Evolutionary conservation across 2,329 filamentous ascomycete species (phyloP).

Genomic region (Fusarium newnesense): DNA sequence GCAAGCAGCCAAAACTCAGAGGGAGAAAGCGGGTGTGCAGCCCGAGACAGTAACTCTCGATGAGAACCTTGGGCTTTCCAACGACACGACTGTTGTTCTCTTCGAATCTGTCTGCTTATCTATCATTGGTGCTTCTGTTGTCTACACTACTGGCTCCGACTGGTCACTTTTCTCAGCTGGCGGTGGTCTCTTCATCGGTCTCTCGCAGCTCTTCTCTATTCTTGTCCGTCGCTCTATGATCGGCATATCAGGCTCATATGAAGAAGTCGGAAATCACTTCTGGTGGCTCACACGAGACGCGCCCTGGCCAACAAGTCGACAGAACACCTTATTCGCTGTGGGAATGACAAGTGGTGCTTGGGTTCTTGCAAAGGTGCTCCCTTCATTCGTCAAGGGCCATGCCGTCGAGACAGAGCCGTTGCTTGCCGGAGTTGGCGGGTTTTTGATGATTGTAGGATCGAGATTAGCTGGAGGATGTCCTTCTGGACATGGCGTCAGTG

Average conservation of each 20-base stretch:
- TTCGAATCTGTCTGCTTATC: slow-evolving; percentile 56
- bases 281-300: slow-evolving; percentile 54
- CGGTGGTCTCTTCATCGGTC: slow-evolving; percentile 68
- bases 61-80: slow-evolving; percentile 54
- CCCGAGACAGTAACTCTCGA: slow-evolving; percentile 50
- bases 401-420: slow-evolving; percentile 49
- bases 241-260: slow-evolving; percentile 70
- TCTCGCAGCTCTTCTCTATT: slow-evolving; percentile 67
- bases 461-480: slow-evolving; percentile 74
- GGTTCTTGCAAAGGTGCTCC: slow-evolving; percentile 47
- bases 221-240: slow-evolving; percentile 63
- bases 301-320: slow-evolving; percentile 49
- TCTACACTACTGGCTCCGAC: slow-evolving; percentile 40
- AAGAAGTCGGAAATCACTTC: slow-evolving; percentile 67
- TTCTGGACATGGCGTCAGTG: slow-evolving; percentile 75
- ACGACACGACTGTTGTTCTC: slow-evolving; percentile 49
- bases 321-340: slow-evolving; percentile 61
- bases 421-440: slow-evolving; percentile 63
- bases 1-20: slow-evolving; percentile 46
- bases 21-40: slow-evolving; percentile 40
- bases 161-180: slow-evolving; percentile 56
- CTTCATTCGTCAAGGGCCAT: slow-evolving; percentile 43
- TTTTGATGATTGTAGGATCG: slow-evolving; percentile 67
- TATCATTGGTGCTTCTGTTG: slow-evolving; percentile 52
- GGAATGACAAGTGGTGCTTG: slow-evolving; percentile 62